phyloP scores from a whole-genome alignment of 1,284 basidiomycete species.

The Tremellales sp. region DNA sequence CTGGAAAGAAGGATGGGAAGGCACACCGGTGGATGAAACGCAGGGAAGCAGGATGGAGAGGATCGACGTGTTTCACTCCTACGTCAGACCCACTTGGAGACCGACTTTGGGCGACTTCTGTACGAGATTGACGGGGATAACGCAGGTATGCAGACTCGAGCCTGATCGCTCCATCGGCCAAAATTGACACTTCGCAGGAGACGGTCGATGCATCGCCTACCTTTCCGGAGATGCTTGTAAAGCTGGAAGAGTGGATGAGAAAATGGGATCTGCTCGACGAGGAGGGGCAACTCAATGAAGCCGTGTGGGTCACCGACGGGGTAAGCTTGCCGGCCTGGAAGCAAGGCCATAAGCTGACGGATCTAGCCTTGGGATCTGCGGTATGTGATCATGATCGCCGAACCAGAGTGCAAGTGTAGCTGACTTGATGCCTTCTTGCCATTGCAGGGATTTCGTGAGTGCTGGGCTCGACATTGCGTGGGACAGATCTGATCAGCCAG shows the following conservation, averaged over 20 bases:
- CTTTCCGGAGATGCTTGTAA: constrained; percentile 65
- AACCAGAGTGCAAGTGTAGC: background rate
- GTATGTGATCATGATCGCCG: constrained; percentile 23
- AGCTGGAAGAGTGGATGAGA: constrained; percentile 64
- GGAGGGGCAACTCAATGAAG: constrained; percentile 37
- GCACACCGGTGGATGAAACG: background rate
- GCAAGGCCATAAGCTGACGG: constrained; percentile 6
- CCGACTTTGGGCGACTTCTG: constrained; percentile 80
- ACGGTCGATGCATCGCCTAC: constrained; percentile 74
- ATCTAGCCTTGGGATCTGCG: constrained; percentile 43
- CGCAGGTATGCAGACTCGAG: constrained; percentile 59
- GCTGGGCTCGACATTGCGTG: background rate
- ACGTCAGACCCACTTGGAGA: constrained; percentile 81
- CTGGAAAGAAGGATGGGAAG: constrained; percentile 61
- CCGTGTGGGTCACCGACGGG: constrained; percentile 55
- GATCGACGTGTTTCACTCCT: constrained; percentile 72
- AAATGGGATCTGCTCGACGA: constrained; percentile 47
- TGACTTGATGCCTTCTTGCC: constrained; percentile 1
- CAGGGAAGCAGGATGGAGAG: constrained; percentile 19
- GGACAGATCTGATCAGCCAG: constrained; percentile 13
- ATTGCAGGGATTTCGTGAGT: constrained; percentile 35
- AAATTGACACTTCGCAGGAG: constrained; percentile 51
- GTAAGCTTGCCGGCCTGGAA: constrained; percentile 22
- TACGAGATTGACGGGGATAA: constrained; percentile 80
- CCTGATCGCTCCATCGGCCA: background rate